A percentile compares a stretch with the other conserved stretches of the same genome.
These are phyloP conservation scores for Lagerstroemia speciosa DNA, from an alignment of 345 rosid genomes.

Conservation along the genomic window DNA sequence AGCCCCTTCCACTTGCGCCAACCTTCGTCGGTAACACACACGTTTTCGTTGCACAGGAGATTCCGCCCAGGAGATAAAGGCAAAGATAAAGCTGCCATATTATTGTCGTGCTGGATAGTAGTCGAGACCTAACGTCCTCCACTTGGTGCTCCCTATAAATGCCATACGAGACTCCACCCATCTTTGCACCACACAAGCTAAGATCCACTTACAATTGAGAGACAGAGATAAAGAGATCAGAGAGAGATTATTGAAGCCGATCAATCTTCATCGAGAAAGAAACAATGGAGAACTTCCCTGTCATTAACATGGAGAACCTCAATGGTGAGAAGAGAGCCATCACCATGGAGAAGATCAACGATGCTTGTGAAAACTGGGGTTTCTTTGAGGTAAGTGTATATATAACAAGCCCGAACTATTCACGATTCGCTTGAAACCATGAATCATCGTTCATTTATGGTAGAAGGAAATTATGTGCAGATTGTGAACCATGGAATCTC, in stretches of 20 bases:
- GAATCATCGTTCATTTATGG: no score
- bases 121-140: background rate
- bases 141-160: background rate
- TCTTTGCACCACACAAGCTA: no score
- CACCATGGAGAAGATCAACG: conserved; percentile 64
- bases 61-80: no score
- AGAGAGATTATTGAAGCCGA: background rate
- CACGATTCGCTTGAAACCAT: no score
- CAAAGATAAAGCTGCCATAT: no score
- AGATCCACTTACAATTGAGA: background rate
- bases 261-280: background rate
- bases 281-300: conserved; percentile 58
- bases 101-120: background rate
- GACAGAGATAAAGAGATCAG: background rate
- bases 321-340: conserved; percentile 51
- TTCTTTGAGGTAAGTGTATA: conserved; percentile 99
- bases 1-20: no score
- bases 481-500: conserved; percentile 73
- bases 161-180: background rate
- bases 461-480: no score
- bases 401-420: no score
- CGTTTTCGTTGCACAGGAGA: no score
- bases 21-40: no score
- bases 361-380: conserved; percentile 98
- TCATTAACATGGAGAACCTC: conserved; percentile 55